These are phyloP conservation scores for Orbilia blumenaviensis DNA, from an alignment of 2,329 filamentous ascomycete species.

Conservation along the genomic window DNA sequence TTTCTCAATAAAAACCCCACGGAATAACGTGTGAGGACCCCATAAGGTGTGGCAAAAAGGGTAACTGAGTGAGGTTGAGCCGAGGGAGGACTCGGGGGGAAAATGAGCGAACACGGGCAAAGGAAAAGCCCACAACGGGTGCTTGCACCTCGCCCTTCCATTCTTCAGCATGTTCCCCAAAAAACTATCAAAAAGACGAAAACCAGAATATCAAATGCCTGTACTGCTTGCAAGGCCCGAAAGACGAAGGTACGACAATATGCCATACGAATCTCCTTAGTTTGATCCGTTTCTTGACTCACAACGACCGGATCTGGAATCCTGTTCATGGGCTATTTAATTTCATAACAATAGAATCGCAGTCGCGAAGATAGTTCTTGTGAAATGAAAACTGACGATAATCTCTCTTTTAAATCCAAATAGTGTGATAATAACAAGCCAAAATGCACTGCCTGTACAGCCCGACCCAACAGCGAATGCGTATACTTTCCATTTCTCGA, in stretches of 20 bases:
- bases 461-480: constrained; percentile 44
- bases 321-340: neutral
- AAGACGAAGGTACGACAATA: constrained; percentile 45
- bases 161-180: constrained; percentile 51
- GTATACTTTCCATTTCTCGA: constrained; percentile 50
- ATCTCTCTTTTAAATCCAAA: neutral
- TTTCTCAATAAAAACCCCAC: constrained; percentile 22
- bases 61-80: constrained; percentile 9
- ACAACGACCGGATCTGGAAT: neutral
- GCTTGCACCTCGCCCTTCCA: constrained; percentile 42
- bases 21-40: constrained; percentile 14
- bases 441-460: constrained; percentile 46
- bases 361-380: neutral
- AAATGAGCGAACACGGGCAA: constrained; percentile 45
- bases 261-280: neutral
- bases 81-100: constrained; percentile 24
- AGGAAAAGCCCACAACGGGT: constrained; percentile 44
- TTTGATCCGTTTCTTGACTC: neutral
- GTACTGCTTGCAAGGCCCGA: constrained; percentile 50
- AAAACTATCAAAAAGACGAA: constrained; percentile 52
- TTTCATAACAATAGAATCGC: neutral
- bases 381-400: constrained; percentile 15
- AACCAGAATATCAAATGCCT: constrained; percentile 49
- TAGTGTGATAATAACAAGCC: constrained; percentile 53
- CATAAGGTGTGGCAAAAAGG: constrained; percentile 34